These are phyloP conservation scores for Lactarius sanguifluus DNA, from an alignment of 768 basidiomycete genomes.

Conservation along the genomic window DNA sequence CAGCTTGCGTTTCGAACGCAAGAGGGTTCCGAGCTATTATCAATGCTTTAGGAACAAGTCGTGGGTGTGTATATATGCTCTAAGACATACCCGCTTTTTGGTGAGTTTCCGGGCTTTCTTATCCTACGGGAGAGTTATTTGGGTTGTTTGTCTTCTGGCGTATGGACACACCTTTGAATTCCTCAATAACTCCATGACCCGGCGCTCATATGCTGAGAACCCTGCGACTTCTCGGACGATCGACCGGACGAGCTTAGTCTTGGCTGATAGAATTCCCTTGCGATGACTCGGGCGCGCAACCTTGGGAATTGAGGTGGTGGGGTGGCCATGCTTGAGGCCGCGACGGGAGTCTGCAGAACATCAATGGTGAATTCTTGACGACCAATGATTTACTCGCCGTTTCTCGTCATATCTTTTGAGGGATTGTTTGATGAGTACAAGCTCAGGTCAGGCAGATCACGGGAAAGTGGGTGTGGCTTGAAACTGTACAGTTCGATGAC, in stretches of 20 bases:
- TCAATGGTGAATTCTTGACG: slow-evolving; percentile 2
- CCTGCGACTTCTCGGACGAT: slow-evolving; percentile 96
- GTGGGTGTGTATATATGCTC: not conserved
- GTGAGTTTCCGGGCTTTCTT: slow-evolving; percentile 99
- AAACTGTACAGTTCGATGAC: slow-evolving; percentile 54
- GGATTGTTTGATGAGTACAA: slow-evolving; percentile 34
- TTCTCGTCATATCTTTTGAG: slow-evolving; percentile 74
- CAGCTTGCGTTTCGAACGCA: slow-evolving; percentile 98
- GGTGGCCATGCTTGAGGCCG: slow-evolving; percentile 86
- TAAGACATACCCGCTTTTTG: slow-evolving; percentile 91
- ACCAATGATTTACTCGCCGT: slow-evolving; percentile 51
- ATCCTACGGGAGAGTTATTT: slow-evolving; percentile 53
- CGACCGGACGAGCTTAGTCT: slow-evolving; percentile 91
- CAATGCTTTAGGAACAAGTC: slow-evolving; percentile 23
- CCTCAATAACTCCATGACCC: slow-evolving; percentile 96
- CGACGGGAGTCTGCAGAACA: slow-evolving; percentile 66
- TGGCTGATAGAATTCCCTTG: slow-evolving; percentile 87
- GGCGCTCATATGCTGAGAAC: slow-evolving; percentile 95
- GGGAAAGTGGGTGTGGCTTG: slow-evolving; percentile 44
- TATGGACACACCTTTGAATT: slow-evolving; percentile 81
- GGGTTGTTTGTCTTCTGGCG: not conserved
- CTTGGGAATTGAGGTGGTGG: slow-evolving; percentile 82
- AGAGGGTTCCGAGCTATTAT: slow-evolving; percentile 87
- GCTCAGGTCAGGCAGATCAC: slow-evolving; percentile 8
- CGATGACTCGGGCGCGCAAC: slow-evolving; percentile 78